A percentile compares a stretch with the other conserved stretches of the same genome.
These are phyloP conservation scores for Aspergillus sp. DNA, from an alignment of 2,329 filamentous ascomycete genomes.

Conservation along the genomic window DNA sequence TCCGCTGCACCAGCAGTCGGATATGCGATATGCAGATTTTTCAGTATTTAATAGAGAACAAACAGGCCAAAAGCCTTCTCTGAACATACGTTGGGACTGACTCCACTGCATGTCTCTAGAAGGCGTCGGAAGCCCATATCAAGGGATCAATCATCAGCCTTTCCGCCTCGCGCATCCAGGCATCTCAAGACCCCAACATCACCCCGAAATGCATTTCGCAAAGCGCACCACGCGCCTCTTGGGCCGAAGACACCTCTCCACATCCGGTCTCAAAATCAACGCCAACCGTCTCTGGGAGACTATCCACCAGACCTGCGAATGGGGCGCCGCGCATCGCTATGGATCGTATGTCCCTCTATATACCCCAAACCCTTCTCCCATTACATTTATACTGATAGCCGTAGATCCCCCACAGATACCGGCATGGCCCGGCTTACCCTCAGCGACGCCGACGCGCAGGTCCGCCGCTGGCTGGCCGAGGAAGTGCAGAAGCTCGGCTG, in stretches of 20 bases:
- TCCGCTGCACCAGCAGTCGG: no score
- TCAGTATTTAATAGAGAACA: no score
- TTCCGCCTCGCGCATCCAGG: no score
- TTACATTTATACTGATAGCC: background rate
- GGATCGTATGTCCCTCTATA: constrained; percentile 21
- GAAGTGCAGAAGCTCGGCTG: constrained; percentile 62
- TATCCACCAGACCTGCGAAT: constrained; percentile 31
- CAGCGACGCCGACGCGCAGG: constrained; percentile 64
- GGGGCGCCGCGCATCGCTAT: constrained; percentile 28
- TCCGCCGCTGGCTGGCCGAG: constrained; percentile 66
- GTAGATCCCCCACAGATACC: constrained; percentile 22
- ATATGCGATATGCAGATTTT: no score
- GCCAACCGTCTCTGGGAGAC: constrained; percentile 26
- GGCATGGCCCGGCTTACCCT: constrained; percentile 71
- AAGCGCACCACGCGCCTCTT: background rate
- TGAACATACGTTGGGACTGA: no score
- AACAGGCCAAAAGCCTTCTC: no score
- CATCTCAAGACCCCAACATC: no score
- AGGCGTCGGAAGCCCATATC: no score
- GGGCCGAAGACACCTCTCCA: constrained; percentile 2
- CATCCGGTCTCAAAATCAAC: constrained; percentile 25
- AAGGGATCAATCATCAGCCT: no score
- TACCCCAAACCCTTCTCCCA: no score
- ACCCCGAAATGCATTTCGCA: background rate
- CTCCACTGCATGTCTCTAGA: no score